phyloP scores from a whole-genome alignment of 768 basidiomycete genomes.

The Scleroderma bovista region DNA sequence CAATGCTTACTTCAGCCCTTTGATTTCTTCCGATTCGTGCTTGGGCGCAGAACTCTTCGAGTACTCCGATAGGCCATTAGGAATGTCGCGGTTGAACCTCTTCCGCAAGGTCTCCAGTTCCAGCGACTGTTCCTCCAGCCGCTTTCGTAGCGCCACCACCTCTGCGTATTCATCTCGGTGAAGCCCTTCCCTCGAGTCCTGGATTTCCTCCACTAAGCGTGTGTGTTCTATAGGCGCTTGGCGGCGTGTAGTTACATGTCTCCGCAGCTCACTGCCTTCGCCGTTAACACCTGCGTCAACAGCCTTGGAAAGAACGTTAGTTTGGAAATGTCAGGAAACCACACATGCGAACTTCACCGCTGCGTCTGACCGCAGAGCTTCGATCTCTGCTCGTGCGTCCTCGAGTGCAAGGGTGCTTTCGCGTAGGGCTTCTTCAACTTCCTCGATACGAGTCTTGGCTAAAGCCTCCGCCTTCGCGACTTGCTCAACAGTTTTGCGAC shows the following conservation, averaged over 20 bases:
- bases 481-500: conserved; percentile 61
- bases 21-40: conserved; percentile 62
- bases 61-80: conserved; percentile 32
- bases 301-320: conserved; percentile 8
- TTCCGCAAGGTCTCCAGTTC: conserved; percentile 58
- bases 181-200: conserved; percentile 39
- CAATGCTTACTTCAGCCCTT: conserved; percentile 65
- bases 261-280: conserved; percentile 38
- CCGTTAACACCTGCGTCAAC: conserved; percentile 46
- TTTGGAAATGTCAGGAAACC: neutral
- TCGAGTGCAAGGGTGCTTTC: conserved; percentile 87
- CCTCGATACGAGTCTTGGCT: conserved; percentile 65
- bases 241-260: conserved; percentile 42
- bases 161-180: conserved; percentile 27
- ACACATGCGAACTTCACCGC: conserved; percentile 37
- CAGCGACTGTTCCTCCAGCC: conserved; percentile 34
- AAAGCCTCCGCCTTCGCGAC: conserved; percentile 54
- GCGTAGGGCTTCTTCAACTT: conserved; percentile 84
- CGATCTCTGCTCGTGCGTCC: conserved; percentile 86
- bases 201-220: conserved; percentile 52
- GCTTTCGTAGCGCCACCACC: conserved; percentile 25
- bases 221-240: conserved; percentile 47
- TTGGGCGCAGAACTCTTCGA: conserved; percentile 36
- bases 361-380: conserved; percentile 66
- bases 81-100: conserved; percentile 53